Percentiles rank a stretch among this genome's conserved stretches.
Evolutionary conservation across 2,329 filamentous ascomycete species (phyloP).

Genomic region (Podosphaera fusca): DNA sequence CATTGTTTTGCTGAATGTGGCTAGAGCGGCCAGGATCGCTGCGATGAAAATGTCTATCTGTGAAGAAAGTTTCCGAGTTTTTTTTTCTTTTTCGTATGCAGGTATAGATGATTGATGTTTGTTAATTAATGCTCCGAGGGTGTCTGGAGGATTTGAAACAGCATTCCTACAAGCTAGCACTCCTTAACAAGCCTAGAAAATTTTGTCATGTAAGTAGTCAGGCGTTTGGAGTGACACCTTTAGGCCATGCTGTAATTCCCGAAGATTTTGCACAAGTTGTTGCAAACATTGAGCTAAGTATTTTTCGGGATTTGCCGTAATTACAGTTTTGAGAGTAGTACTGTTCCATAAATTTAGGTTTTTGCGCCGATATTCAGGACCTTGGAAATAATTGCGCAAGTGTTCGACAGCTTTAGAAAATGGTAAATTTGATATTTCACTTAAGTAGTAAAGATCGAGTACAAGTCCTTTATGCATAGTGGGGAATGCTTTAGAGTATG

Average conservation of each 20-base stretch:
- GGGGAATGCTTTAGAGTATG: no score
- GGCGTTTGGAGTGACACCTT: not conserved
- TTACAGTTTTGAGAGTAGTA: no score
- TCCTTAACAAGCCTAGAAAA: constrained; percentile 2
- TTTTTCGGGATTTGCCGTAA: no score
- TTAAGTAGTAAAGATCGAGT: no score
- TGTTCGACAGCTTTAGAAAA: no score
- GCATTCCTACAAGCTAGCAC: constrained; percentile 1
- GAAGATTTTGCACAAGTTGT: not conserved
- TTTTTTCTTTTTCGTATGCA: not conserved
- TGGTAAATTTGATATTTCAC: no score
- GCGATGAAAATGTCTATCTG: not conserved
- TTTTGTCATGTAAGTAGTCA: not conserved
- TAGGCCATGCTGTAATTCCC: not conserved
- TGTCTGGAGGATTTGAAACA: not conserved
- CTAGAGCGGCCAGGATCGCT: not conserved
- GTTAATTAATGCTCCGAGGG: not conserved
- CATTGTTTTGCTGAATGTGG: no score
- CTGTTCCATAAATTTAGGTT: no score
- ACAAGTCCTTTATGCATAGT: no score
- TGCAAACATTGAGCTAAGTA: not conserved
- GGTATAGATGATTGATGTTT: not conserved
- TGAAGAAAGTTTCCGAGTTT: not conserved
- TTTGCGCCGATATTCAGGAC: no score
- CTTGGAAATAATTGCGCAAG: no score